phyloP scores from a whole-genome alignment of 2,329 filamentous ascomycete genomes.

The Claviceps purpurea region DNA sequence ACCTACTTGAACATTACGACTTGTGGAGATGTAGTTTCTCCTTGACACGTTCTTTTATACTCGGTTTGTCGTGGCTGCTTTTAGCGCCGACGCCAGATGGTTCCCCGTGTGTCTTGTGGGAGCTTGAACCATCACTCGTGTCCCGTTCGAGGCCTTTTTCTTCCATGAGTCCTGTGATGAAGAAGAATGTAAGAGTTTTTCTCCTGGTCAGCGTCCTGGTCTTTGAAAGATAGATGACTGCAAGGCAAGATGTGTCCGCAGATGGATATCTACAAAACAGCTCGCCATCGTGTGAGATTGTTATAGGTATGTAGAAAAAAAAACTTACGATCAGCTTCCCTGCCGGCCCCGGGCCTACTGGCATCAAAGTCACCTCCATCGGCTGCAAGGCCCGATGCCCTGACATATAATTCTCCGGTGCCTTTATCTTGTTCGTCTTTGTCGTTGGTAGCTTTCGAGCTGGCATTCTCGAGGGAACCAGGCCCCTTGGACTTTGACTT shows the following conservation, averaged over 20 bases:
- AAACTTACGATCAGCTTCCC: slow-evolving; percentile 52
- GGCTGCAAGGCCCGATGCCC: slow-evolving; percentile 42
- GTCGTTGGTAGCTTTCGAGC: slow-evolving; percentile 9
- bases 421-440: slow-evolving; percentile 20
- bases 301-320: neutral
- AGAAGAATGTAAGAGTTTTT: neutral
- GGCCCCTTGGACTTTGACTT: neutral
- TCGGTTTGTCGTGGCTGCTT: slow-evolving; percentile 30
- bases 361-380: slow-evolving; percentile 59
- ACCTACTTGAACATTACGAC: neutral
- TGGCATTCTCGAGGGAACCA: neutral
- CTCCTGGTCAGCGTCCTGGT: too few species aligned
- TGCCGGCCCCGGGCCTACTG: slow-evolving; percentile 47
- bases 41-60: slow-evolving; percentile 53
- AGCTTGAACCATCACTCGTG: slow-evolving; percentile 2
- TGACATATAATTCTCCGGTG: slow-evolving; percentile 44
- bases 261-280: too few species aligned
- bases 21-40: slow-evolving; percentile 46
- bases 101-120: slow-evolving; percentile 6
- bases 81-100: slow-evolving; percentile 6
- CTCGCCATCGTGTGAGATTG: too few species aligned
- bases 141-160: slow-evolving; percentile 17
- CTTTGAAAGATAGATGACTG: too few species aligned
- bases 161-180: slow-evolving; percentile 18
- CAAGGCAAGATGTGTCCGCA: too few species aligned